phyloP scores from a whole-genome alignment of 345 rosid species.

The Pseudoturritis turrita region DNA sequence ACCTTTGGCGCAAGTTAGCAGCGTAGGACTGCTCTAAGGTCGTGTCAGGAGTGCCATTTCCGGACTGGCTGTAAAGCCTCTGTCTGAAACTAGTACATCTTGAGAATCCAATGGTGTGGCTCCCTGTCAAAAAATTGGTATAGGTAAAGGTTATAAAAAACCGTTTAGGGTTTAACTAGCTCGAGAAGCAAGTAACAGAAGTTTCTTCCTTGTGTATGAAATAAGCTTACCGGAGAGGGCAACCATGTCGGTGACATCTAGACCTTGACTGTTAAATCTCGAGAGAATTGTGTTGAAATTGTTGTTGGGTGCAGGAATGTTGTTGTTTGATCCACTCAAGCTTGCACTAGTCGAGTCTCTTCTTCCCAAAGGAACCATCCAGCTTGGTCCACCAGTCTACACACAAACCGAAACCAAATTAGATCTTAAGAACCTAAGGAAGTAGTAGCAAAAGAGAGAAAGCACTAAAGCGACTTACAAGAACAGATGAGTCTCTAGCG shows the following conservation, averaged over 20 bases:
- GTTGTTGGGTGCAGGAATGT: conserved; percentile 68
- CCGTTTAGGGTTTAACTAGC: neutral
- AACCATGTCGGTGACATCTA: conserved; percentile 65
- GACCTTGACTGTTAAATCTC: conserved; percentile 57
- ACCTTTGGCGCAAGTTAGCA: conserved; percentile 31
- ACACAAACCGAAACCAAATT: neutral
- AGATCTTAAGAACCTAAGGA: neutral
- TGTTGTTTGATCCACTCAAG: conserved; percentile 69
- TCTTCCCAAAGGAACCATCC: conserved; percentile 88
- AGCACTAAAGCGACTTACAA: conserved; percentile 39
- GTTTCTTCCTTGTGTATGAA: neutral
- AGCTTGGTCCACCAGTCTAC: conserved; percentile 84
- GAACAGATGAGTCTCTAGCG: conserved; percentile 89
- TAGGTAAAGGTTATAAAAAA: neutral
- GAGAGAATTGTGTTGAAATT: conserved; percentile 56
- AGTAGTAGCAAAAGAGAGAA: neutral
- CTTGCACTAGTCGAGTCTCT: conserved; percentile 71
- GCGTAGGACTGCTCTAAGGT: conserved; percentile 63
- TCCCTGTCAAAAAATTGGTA: conserved; percentile 39
- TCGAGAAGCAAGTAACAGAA: neutral
- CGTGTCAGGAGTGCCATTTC: conserved; percentile 67
- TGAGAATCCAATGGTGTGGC: conserved; percentile 87
- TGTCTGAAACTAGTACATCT: conserved; percentile 86
- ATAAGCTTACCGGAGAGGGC: conserved; percentile 67
- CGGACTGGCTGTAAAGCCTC: conserved; percentile 80